phyloP scores from a whole-genome alignment of 2,329 filamentous ascomycete species.

The Neonectria neomacrospora region DNA sequence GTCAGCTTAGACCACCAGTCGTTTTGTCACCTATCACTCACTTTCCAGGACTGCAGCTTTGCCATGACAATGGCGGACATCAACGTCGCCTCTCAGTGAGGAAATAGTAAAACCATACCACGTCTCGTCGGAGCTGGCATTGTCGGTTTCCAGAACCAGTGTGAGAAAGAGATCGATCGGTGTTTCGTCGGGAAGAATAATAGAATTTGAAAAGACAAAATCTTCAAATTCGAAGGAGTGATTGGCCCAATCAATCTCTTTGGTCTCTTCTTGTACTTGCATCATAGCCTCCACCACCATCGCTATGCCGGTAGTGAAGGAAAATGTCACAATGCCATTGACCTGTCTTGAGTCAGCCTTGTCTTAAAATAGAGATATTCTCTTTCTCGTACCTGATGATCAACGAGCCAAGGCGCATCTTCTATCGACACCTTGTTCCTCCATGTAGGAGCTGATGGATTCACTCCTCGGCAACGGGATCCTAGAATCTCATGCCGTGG shows the following conservation, averaged over 20 bases:
- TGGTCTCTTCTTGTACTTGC: conserved; percentile 38
- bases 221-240: conserved; percentile 38
- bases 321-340: conserved; percentile 39
- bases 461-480: conserved; percentile 38
- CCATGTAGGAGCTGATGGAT: conserved; percentile 41
- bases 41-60: conserved; percentile 32
- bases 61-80: conserved; percentile 39
- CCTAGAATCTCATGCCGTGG: conserved; percentile 40
- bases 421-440: conserved; percentile 41
- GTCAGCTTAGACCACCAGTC: conserved; percentile 12
- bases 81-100: conserved; percentile 39
- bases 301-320: conserved; percentile 39
- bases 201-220: conserved; percentile 41
- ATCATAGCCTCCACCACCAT: conserved; percentile 41
- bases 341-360: conserved; percentile 31
- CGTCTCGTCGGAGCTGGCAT: conserved; percentile 29
- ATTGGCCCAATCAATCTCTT: conserved; percentile 34
- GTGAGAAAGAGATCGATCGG: conserved; percentile 40
- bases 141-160: conserved; percentile 33
- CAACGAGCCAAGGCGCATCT: conserved; percentile 41
- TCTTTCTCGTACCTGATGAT: conserved; percentile 35
- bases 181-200: conserved; percentile 39
- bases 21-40: conserved; percentile 12
- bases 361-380: rapidly evolving
- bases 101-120: conserved; percentile 42